These are phyloP conservation scores for Pochonia chlamydosporia DNA, from an alignment of 2,329 filamentous ascomycete species.

Conservation along the genomic window DNA sequence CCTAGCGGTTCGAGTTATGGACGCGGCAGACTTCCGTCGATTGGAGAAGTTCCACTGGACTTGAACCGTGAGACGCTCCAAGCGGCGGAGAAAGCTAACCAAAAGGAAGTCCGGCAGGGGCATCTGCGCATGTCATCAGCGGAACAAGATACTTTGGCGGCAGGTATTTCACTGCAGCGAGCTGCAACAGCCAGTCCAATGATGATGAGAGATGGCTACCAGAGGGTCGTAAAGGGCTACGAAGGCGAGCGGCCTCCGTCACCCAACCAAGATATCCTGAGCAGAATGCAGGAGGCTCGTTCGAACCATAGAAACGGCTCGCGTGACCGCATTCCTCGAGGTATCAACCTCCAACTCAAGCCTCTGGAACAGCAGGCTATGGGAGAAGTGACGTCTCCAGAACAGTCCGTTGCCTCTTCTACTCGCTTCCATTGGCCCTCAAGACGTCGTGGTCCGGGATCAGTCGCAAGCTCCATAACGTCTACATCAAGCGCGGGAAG, in stretches of 20 bases:
- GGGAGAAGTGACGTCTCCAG: slow-evolving; percentile 50
- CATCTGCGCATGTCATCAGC: slow-evolving; percentile 31
- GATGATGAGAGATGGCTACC: slow-evolving; percentile 48
- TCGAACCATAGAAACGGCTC: slow-evolving; percentile 62
- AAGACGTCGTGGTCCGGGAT: slow-evolving; percentile 47
- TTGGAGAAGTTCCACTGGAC: slow-evolving; percentile 52
- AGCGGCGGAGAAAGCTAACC: slow-evolving; percentile 17
- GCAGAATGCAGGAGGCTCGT: slow-evolving; percentile 53
- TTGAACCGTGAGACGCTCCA: slow-evolving; percentile 24
- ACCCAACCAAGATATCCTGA: slow-evolving; percentile 50
- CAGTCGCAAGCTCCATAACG: slow-evolving; percentile 51
- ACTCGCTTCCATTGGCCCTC: slow-evolving; percentile 50
- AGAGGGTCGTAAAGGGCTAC: slow-evolving; percentile 23
- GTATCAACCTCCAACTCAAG: slow-evolving; percentile 59
- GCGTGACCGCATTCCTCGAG: slow-evolving; percentile 71
- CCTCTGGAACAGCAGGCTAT: slow-evolving; percentile 45
- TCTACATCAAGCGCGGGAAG: slow-evolving; percentile 48
- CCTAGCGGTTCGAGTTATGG: slow-evolving; percentile 53
- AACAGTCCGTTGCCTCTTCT: slow-evolving; percentile 49
- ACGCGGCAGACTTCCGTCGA: slow-evolving; percentile 67
- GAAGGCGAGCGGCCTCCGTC: slow-evolving; percentile 55
- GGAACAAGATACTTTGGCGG: slow-evolving; percentile 36
- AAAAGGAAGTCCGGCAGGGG: slow-evolving; percentile 21
- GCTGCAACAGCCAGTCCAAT: slow-evolving; percentile 64
- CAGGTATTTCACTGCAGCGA: slow-evolving; percentile 48